phyloP scores from a whole-genome alignment of 441 rosid genomes.

The Iberis amara region DNA sequence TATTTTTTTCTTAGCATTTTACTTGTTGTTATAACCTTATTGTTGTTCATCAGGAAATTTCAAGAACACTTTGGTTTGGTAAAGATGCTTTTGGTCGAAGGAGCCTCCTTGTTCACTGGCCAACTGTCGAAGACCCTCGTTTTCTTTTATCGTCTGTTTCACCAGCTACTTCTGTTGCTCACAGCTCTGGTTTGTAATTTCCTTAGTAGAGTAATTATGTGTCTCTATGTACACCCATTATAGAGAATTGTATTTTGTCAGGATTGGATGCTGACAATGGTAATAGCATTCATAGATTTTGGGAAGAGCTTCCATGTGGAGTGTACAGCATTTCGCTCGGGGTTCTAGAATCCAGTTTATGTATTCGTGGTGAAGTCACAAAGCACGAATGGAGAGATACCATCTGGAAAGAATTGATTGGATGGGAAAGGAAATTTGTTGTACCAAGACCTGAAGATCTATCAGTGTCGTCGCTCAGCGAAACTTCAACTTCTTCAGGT shows the following conservation, averaged over 20 bases:
- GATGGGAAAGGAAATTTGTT: slow-evolving; percentile 61
- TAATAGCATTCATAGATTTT: slow-evolving; percentile 34
- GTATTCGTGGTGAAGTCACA: slow-evolving; percentile 42
- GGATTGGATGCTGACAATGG: slow-evolving; percentile 47
- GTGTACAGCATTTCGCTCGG: slow-evolving; percentile 53
- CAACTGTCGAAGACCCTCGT: slow-evolving; percentile 53
- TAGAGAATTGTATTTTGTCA: slow-evolving; percentile 24
- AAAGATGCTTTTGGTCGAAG: slow-evolving; percentile 81
- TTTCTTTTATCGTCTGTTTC: slow-evolving; percentile 68
- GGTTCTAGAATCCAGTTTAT: slow-evolving; percentile 31
- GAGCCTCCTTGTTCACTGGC: slow-evolving; percentile 90
- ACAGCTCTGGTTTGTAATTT: slow-evolving; percentile 44
- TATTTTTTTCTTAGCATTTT: slow-evolving; percentile 16
- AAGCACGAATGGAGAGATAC: slow-evolving; percentile 60
- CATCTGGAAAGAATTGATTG: slow-evolving; percentile 47
- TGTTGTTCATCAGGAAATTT: slow-evolving; percentile 42
- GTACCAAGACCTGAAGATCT: slow-evolving; percentile 50
- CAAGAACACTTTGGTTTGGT: slow-evolving; percentile 87
- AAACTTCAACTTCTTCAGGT: slow-evolving; percentile 27
- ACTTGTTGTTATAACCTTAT: slow-evolving; percentile 3
- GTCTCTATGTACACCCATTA: not conserved
- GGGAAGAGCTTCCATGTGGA: slow-evolving; percentile 93
- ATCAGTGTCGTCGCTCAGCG: slow-evolving; percentile 25
- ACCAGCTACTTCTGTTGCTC: slow-evolving; percentile 44
- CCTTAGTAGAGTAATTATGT: slow-evolving; percentile 31